Evolutionary conservation across 2,329 filamentous ascomycete genomes (phyloP).

Genomic region (Fusarium dimerum): DNA sequence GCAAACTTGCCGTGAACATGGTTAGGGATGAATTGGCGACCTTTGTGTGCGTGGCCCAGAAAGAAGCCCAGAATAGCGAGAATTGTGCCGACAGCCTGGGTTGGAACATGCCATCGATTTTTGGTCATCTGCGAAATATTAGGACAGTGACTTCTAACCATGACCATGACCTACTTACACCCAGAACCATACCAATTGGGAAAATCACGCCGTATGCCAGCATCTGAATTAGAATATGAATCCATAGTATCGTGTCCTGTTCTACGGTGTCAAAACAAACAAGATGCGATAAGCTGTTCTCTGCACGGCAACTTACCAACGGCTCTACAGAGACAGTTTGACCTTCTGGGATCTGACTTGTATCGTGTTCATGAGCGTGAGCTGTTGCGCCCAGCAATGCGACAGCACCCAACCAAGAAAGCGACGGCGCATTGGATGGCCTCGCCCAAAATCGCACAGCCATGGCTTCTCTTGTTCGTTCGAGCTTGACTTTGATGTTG

Average conservation of each 20-base stretch:
- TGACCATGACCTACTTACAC: slow-evolving; percentile 56
- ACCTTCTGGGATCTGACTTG: slow-evolving; percentile 65
- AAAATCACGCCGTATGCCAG: slow-evolving; percentile 90
- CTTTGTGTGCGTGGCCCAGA: slow-evolving; percentile 87
- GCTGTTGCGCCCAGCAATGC: slow-evolving; percentile 26
- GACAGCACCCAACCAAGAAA: slow-evolving; percentile 21
- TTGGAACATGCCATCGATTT: slow-evolving; percentile 90
- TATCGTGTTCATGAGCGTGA: slow-evolving; percentile 49
- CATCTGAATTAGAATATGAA: slow-evolving; percentile 87
- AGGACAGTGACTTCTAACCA: background rate
- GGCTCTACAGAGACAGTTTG: slow-evolving; percentile 70
- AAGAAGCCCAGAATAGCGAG: slow-evolving; percentile 85
- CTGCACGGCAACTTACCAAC: slow-evolving; percentile 54
- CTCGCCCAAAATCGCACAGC: slow-evolving; percentile 10
- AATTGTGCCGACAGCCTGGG: slow-evolving; percentile 73
- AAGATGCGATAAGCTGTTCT: background rate
- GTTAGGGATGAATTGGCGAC: slow-evolving; percentile 73
- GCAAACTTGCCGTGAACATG: slow-evolving; percentile 86
- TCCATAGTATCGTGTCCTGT: slow-evolving; percentile 84
- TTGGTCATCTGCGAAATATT: slow-evolving; percentile 68
- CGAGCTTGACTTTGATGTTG: background rate
- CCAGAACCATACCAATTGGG: slow-evolving; percentile 91
- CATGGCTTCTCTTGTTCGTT: slow-evolving; percentile 19
- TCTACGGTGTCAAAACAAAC: slow-evolving; percentile 35
- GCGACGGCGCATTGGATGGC: slow-evolving; percentile 16